Evolutionary conservation across 164 flowering plant species (phyloP), one percentile per base, ranked within the genome.

Genomic region (Magnolia sinica): DNA sequence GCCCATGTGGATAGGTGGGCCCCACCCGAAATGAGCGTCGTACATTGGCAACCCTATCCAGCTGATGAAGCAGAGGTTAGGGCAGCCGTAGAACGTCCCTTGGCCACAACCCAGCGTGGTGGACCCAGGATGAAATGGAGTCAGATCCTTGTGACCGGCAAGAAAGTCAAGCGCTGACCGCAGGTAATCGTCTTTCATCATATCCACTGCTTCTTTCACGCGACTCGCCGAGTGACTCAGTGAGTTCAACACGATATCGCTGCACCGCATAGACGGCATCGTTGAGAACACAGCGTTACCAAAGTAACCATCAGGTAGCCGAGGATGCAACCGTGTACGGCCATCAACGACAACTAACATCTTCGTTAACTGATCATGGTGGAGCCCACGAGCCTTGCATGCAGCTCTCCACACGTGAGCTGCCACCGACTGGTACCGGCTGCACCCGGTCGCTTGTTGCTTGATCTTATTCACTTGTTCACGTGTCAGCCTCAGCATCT

Each of bases 131-230:
- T 83, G 86, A 0, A 88, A 83, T 13, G 86, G 87, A 20, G 87
- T 76, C n/a, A 89, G 69, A 81, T 89, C 89, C 8, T 90, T 87
- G 76, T 87, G 91, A n/a, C 82, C 59, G 76, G 87, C 89, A 13
- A 90, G 70, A 79, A 82, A 90, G 72, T 90, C 91, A 1, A 90
- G 81, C n/a, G 90, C 91, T 11, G 93, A 90, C 68, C 87, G 80
- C 66, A 87, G 51, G 37, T 90, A 23, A 88, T 86, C 86, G 20
- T 87, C 74, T 69, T 86, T 88, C 91, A 87, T 90, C 31, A 77
- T 76, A 27, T 29, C 81, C 84, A 88, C 71, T 1, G 86, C 84
- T 3, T 85, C 86, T 45, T 83, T 87, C 52, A 89, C 85, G 68
- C 22, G 52, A 3, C 86, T 61, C 4, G 91, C 93, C 0, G 87